Evolutionary conservation across 495 filamentous ascomycete species (phyloP), one percentile per base, ranked within the genome.

Genomic region (Lentithecium fluviatile): DNA sequence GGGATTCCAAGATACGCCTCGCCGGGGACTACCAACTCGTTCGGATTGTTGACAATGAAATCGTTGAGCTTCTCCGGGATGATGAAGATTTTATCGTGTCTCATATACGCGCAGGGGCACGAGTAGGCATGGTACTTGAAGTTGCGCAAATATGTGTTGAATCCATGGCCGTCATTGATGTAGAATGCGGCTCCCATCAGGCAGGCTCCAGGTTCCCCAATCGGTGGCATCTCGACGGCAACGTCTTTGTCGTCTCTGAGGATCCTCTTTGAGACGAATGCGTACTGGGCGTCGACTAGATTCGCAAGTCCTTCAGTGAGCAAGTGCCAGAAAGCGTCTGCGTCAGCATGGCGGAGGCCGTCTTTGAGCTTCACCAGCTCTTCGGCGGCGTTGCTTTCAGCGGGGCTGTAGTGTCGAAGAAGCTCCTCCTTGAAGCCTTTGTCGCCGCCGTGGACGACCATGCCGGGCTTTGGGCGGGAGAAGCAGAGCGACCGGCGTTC

Each of bases 1-100:
- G 88, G 88, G n/a, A 90, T 74, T 10, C 84, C 84, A 49, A 92
- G 72, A 62, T 88, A 89, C 6, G 85, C 87, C 61, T 90, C 87
- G 10, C 82, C 82, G 15, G 81, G 74, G 48, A 85, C 83, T 0
- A 82, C 80, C 1, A 87, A 75, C 36, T 75, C 62, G 69, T 88
- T 86, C 19, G 81, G 82, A 42, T 85, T 87, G 58, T 82, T 79
- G 12, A 79, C 76, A 15, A 82, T 77, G 56, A 86, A 80, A 15
- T 83, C 79, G 37, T 75, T 76, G 52, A 90, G 72, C 36, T 80
- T 76, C 47, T 88, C 81, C 1, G 87, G 83, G 26, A 91, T 84
- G 48, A 91, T 70, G 67, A 88, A 88, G 17, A 89, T 85, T 69
- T 88, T 85, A 70, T 88, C 85, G 62, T 88, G 80, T 58, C 80